Evolutionary conservation across 257 asterid species (phyloP), one percentile per base, ranked within the genome.

Genomic region (Agastache rugosa): DNA sequence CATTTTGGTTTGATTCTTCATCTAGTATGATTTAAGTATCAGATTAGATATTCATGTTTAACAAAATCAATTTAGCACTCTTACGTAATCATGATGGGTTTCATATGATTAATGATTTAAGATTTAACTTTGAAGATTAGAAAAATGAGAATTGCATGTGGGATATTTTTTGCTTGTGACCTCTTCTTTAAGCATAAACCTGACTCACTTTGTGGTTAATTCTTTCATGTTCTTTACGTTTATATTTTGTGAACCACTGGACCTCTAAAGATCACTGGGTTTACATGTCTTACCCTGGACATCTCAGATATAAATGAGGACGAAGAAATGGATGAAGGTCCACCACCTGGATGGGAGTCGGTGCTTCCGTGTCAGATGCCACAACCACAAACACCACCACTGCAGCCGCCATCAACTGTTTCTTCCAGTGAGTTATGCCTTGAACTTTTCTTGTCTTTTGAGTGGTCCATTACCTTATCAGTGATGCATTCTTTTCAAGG

Each of bases 311-410:
- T 27, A 67, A 76, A 79, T 73, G 71, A 25, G 63, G 88, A 80
- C 35, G 87, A 72, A 56, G 88, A 85, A 29, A 72, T 82, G 58
- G 81, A 86, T 70, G 59, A 53, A 19, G 91, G 93, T 47, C 92
- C 92, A 37, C 94, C 92, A 27, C 96, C 92, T 55, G 94, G 91
- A 42, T 90, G 92, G 96, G 82, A 81, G 76, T 72, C 80, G 3
- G 82, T 73, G 51, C 66, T 88, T 70, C 80, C 83, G 37, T 72
- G 67, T 61, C 85, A 72, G 56, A 70, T 58, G 76, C 74, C 74
- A 22, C 86, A 79, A 59, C 84, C 83, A 63, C 37, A 71, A 39
- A 60, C 78, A 59, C 84, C 89, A 55, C 82, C 85, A 20, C 72
- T 81, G 79, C 78, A 54, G 71, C 69, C 75, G 29, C 78, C 82